Evolutionary conservation across 1,284 basidiomycete genomes (phyloP).

Genomic region (Takashimella koratensis): DNA sequence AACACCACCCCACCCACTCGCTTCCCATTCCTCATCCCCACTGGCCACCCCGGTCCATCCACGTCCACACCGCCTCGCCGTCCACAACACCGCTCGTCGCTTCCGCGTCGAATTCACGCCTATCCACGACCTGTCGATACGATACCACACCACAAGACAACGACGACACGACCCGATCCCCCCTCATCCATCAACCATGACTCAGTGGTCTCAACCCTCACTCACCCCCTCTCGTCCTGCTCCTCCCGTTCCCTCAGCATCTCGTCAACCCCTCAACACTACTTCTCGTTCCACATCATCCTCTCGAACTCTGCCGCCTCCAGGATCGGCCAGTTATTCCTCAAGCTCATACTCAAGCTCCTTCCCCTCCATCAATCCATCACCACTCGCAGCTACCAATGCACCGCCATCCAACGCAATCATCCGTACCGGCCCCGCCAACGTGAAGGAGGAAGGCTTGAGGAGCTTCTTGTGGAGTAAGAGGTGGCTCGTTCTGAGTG

Average conservation of each 20-base stretch:
- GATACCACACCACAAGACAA: too few relatives aligned
- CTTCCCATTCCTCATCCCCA: too few relatives aligned
- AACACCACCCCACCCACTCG: too few relatives aligned
- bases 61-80: neutral
- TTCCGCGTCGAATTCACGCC: too few relatives aligned
- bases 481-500: slow-evolving; percentile 83
- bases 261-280: neutral
- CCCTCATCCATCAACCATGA: too few relatives aligned
- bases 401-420: slow-evolving; percentile 14
- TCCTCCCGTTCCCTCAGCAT: slow-evolving; percentile 20
- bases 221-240: slow-evolving; percentile 42
- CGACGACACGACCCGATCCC: too few relatives aligned
- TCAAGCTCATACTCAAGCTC: slow-evolving; percentile 33
- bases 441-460: slow-evolving; percentile 84
- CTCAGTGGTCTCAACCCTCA: slow-evolving; percentile 26
- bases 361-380: slow-evolving; percentile 27
- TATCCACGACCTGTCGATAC: too few relatives aligned
- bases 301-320: slow-evolving; percentile 1
- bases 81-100: too few relatives aligned
- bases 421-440: slow-evolving; percentile 58
- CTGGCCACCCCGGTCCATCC: neutral
- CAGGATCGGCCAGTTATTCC: slow-evolving; percentile 14
- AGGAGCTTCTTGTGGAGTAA: slow-evolving; percentile 90
- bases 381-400: slow-evolving; percentile 5
- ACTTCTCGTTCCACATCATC: neutral